Base-by-base conservation (phyloP, 495 filamentous ascomycete genomes). In the Penicillium goetzii region DNA sequence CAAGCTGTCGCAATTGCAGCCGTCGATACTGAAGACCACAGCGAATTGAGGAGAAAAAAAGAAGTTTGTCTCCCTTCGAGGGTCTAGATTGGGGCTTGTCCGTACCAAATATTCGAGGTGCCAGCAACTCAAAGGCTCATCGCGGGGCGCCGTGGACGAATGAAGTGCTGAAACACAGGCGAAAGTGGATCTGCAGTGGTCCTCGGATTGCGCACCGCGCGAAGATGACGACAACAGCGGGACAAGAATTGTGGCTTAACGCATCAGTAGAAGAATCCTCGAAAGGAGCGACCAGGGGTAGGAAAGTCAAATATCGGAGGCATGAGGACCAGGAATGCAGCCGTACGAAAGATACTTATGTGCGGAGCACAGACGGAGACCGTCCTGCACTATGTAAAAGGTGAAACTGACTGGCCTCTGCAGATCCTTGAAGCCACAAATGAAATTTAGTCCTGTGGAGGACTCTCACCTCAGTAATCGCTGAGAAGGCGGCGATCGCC, bases 211-310 rank as follows among this genome's bases (percentile, higher is more conserved):
- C 54, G 49, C 61, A 40, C 43, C 55, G 45, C 55, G 23, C 15
- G 38, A 43, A 19, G 55, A 63, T 58, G 61, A 63, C 54, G 54
- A 63, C 43, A 51, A 28, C 32, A 43, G 36, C 21, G 21, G 33
- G 32, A 54, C 25, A 11, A 32, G 28, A 28, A 12, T 33, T 54
- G 32, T 36, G 30, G 52, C n/a, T 55, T 33, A 36, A 14, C 17
- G 17, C 28, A 36, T 33, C 52, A n/a, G 52, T n/a, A 36, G 17
- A 33, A 55, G 30, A 55, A 23, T 4, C n/a, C n/a, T 19, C 52
- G 14, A 55, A 55, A 36, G 17, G 30, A 36, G 32, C 9, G 52
- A n/a, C 9, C 17, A 21, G 52, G 28, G 28, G 2, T 21, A 19
- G 9, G 8, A 55, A 55, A 36, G 30, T 30, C 12, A 55, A 12